These are phyloP conservation scores for Solanum rostratum DNA, from an alignment of 257 asterid genomes.

Conservation along the genomic window DNA sequence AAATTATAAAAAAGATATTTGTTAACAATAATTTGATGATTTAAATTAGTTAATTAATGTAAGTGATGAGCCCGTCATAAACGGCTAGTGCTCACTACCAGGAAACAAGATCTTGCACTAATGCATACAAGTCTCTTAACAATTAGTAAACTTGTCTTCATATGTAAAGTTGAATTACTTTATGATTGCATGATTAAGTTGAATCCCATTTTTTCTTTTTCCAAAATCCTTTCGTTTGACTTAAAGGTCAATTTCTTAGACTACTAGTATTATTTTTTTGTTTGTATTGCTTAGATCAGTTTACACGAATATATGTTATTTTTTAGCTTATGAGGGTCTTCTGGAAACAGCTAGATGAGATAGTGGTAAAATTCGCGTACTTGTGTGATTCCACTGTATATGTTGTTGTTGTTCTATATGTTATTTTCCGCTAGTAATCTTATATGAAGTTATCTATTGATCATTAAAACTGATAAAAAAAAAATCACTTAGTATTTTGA, in stretches of 20 bases:
- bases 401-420: too few relatives aligned
- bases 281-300: not conserved
- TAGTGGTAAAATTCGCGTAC: too few relatives aligned
- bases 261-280: too few relatives aligned
- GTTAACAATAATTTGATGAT: not conserved
- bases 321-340: too few relatives aligned
- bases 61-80: not conserved
- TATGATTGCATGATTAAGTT: not conserved
- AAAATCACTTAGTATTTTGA: too few relatives aligned
- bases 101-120: slow-evolving; percentile 3
- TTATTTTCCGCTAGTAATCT: not conserved
- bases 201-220: not conserved
- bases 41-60: not conserved
- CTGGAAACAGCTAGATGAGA: too few relatives aligned
- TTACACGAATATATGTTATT: not conserved
- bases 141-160: not conserved
- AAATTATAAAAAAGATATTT: not conserved
- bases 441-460: not conserved
- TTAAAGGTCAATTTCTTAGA: not conserved
- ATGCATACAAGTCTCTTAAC: not conserved
- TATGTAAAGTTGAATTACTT: not conserved
- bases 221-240: not conserved
- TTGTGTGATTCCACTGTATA: too few relatives aligned
- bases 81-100: not conserved
- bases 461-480: too few relatives aligned